These are phyloP conservation scores for Penicillium capsulatum DNA, from an alignment of 2,329 filamentous ascomycete genomes.

Conservation along the genomic window DNA sequence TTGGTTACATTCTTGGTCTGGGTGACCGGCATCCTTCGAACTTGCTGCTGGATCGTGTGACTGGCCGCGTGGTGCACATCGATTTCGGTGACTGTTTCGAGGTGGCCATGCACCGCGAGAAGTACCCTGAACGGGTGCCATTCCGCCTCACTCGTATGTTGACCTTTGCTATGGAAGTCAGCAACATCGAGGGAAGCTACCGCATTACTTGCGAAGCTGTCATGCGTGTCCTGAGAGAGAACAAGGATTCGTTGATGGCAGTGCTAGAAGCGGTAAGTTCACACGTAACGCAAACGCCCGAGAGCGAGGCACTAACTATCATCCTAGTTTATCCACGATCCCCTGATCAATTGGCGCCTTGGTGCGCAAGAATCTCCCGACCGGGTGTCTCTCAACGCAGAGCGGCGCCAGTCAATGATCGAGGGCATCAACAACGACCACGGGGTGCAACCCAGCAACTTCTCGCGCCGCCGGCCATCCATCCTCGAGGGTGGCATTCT, in stretches of 20 bases:
- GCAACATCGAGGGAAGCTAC: slow-evolving; percentile 98
- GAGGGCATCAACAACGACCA: slow-evolving; percentile 45
- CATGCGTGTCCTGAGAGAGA: slow-evolving; percentile 92
- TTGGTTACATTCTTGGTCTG: slow-evolving; percentile 96
- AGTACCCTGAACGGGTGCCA: slow-evolving; percentile 94
- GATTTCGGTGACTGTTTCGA: slow-evolving; percentile 99
- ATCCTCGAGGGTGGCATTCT: slow-evolving; percentile 59
- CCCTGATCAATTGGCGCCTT: slow-evolving; percentile 95
- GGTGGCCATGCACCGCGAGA: slow-evolving; percentile 98
- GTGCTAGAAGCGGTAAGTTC: slow-evolving; percentile 85
- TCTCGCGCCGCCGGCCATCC: slow-evolving; percentile 63
- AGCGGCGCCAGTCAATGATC: slow-evolving; percentile 58
- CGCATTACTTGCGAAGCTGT: slow-evolving; percentile 97
- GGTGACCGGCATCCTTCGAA: slow-evolving; percentile 97
- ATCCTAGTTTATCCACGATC: slow-evolving; percentile 90
- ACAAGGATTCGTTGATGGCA: slow-evolving; percentile 98
- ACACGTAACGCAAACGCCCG: neutral
- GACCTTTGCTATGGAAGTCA: slow-evolving; percentile 99
- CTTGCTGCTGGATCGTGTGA: slow-evolving; percentile 91
- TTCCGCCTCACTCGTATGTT: slow-evolving; percentile 98
- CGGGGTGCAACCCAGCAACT: slow-evolving; percentile 61
- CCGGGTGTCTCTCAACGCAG: slow-evolving; percentile 56
- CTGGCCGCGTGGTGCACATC: slow-evolving; percentile 96
- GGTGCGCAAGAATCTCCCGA: slow-evolving; percentile 59
- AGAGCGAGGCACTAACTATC: neutral